Conservation (phyloP, 306 rosid genomes). For the Benincasa hispida region DNA sequence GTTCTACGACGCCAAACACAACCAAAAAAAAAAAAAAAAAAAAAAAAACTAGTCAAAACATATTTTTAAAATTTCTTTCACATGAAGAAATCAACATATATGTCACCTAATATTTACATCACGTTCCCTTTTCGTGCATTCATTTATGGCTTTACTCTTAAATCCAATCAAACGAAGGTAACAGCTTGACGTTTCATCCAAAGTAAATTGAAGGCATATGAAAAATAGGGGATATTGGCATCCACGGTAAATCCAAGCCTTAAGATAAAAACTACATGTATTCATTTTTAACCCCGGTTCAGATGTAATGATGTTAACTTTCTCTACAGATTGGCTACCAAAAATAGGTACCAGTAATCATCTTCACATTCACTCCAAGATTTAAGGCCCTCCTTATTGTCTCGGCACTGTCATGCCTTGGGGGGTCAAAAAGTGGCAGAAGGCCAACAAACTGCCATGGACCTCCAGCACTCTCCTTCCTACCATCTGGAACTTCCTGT, state of each 20-base stretch:
- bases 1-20: neutral
- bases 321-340: conserved; percentile 8
- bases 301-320: neutral
- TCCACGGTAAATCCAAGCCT: neutral
- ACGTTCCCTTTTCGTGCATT: neutral
- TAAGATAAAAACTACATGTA: neutral
- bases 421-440: conserved; percentile 95
- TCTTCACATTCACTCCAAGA: conserved; percentile 97
- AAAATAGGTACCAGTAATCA: conserved; percentile 70
- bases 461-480: conserved; percentile 78
- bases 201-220: neutral
- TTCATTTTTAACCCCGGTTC: neutral
- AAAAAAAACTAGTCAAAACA: neutral
- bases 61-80: neutral
- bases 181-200: neutral
- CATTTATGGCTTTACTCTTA: neutral
- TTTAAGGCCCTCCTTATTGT: conserved; percentile 89
- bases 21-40: too few species aligned
- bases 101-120: neutral
- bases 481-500: conserved; percentile 96
- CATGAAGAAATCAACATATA: neutral
- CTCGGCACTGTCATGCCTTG: conserved; percentile 99
- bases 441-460: conserved; percentile 97
- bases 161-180: neutral
- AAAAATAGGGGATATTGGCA: neutral